Percentiles rank a stretch among this genome's conserved stretches.
Conservation (phyloP, 2,329 filamentous ascomycete species). For the Aspergillus oerlinghausenensis region DNA sequence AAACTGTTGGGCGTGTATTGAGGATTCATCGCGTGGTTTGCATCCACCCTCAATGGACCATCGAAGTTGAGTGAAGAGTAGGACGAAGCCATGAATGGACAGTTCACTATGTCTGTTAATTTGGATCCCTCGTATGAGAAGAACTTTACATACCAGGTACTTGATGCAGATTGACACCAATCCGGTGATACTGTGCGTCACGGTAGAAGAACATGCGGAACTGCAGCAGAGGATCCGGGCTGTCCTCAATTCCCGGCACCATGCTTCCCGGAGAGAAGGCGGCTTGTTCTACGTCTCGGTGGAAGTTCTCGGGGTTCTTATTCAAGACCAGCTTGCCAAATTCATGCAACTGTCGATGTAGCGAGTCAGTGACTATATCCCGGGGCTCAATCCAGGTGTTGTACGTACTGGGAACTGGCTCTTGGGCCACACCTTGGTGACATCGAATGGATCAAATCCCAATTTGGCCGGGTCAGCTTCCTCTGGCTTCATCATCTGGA, state of each 20-base stretch:
- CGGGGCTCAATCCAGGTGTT: background rate
- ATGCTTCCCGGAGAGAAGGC: constrained; percentile 51
- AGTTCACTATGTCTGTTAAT: constrained; percentile 21
- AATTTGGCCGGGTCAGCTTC: constrained; percentile 46
- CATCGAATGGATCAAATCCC: constrained; percentile 51
- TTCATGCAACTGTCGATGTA: constrained; percentile 31
- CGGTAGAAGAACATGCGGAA: constrained; percentile 49
- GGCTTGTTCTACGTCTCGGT: constrained; percentile 48
- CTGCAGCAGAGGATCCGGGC: constrained; percentile 46
- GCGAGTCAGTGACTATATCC: background rate
- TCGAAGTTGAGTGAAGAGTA: constrained; percentile 48
- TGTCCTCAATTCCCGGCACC: constrained; percentile 49
- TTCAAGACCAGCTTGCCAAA: constrained; percentile 50
- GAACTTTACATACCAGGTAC: constrained; percentile 29
- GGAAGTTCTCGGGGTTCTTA: constrained; percentile 52
- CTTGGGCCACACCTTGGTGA: constrained; percentile 52
- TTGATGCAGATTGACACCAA: constrained; percentile 51
- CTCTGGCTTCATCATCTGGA: constrained; percentile 45
- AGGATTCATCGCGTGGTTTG: constrained; percentile 45
- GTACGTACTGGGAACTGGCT: constrained; percentile 39
- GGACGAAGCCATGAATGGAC: constrained; percentile 48
- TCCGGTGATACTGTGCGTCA: constrained; percentile 49
- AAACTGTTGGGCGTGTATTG: constrained; percentile 52
- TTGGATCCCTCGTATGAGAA: background rate
- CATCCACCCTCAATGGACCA: constrained; percentile 46